Conservation (phyloP, 768 basidiomycete species). For the Tephrocybe sp. region DNA sequence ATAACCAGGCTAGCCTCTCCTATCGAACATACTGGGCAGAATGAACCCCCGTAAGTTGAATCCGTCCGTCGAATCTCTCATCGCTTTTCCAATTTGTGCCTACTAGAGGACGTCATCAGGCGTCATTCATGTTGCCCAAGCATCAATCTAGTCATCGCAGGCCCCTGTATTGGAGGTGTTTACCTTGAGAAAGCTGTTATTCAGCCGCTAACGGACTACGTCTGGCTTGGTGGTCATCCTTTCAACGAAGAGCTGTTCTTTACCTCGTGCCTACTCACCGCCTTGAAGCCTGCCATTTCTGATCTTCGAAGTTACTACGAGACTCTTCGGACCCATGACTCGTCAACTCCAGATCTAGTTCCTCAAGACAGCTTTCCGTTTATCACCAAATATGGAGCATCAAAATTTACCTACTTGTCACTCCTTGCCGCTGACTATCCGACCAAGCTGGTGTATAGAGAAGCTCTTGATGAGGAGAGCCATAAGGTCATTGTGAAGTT, state of each 20-base stretch:
- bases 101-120: not conserved
- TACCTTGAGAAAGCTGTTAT: constrained; percentile 14
- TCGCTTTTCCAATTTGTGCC: not conserved
- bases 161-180: constrained; percentile 18
- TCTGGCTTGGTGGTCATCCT: constrained; percentile 11
- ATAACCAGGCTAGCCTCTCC: not conserved
- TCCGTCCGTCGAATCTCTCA: not conserved
- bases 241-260: constrained; percentile 2
- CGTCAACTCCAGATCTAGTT: not conserved
- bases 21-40: constrained; percentile 2
- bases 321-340: not conserved
- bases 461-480: not conserved
- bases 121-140: constrained; percentile 11
- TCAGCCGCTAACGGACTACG: constrained; percentile 14
- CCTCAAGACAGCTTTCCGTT: not conserved
- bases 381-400: not conserved
- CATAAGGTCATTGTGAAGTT: constrained; percentile 14
- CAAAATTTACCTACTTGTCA: constrained; percentile 1
- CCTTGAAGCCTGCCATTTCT: constrained; percentile 7
- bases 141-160: constrained; percentile 15
- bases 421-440: not conserved
- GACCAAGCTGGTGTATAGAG: constrained; percentile 1
- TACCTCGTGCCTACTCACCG: constrained; percentile 2
- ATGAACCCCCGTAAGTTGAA: not conserved
- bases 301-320: constrained; percentile 10